A percentile compares a stretch with the other conserved stretches of the same genome.
Evolutionary conservation across 2,329 filamentous ascomycete genomes (phyloP).

Genomic region (Apiospora arundinis): DNA sequence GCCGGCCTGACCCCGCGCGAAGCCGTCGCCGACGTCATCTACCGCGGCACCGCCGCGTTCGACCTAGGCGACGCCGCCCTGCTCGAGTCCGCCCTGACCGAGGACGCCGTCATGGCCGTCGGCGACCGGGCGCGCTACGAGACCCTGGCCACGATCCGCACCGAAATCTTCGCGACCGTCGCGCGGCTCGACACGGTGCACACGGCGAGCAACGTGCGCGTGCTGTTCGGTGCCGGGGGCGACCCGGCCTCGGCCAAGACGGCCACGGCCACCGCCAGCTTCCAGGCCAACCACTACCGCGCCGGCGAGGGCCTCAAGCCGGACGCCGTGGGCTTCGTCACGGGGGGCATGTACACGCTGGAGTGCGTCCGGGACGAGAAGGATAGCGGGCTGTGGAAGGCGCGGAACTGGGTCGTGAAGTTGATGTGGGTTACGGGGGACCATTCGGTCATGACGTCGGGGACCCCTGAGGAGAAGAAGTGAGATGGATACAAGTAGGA

Average conservation of each 20-base stretch:
- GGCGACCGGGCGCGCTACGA: neutral
- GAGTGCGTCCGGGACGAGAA: neutral
- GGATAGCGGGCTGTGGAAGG: neutral
- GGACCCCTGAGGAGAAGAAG: neutral
- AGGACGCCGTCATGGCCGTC: neutral
- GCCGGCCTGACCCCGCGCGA: conserved; percentile 14
- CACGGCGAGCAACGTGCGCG: neutral
- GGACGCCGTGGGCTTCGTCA: neutral
- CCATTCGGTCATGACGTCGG: neutral
- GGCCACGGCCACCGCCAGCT: neutral
- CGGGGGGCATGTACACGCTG: neutral
- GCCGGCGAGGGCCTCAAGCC: conserved; percentile 11
- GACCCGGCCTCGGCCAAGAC: neutral
- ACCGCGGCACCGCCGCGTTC: conserved; percentile 14
- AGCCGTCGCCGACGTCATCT: conserved; percentile 18
- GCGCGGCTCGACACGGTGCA: conserved; percentile 12
- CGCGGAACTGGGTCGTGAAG: neutral
- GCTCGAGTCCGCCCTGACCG: conserved; percentile 1
- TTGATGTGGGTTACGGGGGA: neutral
- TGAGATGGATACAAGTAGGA: neutral
- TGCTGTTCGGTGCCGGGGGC: neutral
- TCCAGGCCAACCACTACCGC: conserved; percentile 9
- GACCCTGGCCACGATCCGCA: neutral
- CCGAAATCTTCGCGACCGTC: neutral
- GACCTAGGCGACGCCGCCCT: conserved; percentile 1